A percentile compares a stretch with the other conserved stretches of the same genome.
These are phyloP conservation scores for Zalerion maritima DNA, from an alignment of 495 filamentous ascomycete species.

Conservation along the genomic window DNA sequence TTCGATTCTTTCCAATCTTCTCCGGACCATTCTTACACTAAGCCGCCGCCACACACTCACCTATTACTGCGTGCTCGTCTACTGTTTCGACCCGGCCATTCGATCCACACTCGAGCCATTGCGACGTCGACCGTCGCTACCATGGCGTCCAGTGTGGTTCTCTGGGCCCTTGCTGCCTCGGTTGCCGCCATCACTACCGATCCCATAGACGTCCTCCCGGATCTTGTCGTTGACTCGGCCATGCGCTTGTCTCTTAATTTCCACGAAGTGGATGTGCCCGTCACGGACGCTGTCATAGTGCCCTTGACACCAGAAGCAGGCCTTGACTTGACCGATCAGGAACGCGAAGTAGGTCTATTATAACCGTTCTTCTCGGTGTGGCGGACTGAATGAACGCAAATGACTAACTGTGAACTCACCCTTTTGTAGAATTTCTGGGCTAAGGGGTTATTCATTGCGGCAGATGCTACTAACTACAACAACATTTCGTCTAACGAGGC, in stretches of 20 bases:
- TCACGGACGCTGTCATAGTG: constrained; percentile 23
- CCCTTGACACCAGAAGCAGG: constrained; percentile 23
- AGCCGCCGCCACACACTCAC: no score
- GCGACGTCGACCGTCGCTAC: constrained; percentile 30
- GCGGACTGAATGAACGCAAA: no score
- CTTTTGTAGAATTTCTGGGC: no score
- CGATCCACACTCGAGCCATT: constrained; percentile 14
- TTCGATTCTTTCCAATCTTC: constrained; percentile 1
- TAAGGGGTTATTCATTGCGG: no score
- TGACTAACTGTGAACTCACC: no score
- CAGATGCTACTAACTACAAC: constrained; percentile 17
- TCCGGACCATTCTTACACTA: neutral
- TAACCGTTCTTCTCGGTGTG: no score
- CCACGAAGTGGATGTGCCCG: constrained; percentile 10
- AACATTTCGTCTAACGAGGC: constrained; percentile 13
- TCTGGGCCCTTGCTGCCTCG: constrained; percentile 12
- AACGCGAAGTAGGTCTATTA: no score
- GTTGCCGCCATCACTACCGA: constrained; percentile 13
- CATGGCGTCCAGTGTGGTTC: constrained; percentile 19
- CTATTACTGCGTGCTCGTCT: no score
- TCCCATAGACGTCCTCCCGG: constrained; percentile 13
- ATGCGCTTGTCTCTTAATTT: constrained; percentile 22
- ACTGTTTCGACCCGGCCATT: no score
- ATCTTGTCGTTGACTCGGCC: constrained; percentile 14
- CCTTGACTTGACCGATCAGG: constrained; percentile 21